Evolutionary conservation across 2,329 filamentous ascomycete species (phyloP).

Genomic region (Exophiala viscosa): DNA sequence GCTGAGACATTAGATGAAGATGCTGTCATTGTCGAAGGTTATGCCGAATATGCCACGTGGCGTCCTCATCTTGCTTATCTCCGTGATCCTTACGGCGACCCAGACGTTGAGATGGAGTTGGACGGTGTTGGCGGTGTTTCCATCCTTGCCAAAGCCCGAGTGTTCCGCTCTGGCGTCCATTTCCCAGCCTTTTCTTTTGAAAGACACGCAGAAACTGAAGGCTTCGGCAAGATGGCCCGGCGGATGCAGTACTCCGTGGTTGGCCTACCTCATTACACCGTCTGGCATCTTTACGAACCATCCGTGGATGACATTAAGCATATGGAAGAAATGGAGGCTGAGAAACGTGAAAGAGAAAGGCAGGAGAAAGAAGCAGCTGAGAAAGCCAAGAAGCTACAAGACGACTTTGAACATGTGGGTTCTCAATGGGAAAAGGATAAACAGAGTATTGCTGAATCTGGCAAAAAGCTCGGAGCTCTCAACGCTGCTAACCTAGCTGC

Average conservation of each 20-base stretch:
- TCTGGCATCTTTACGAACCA: constrained; percentile 99
- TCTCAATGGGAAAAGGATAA: constrained; percentile 90
- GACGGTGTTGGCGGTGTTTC: constrained; percentile 90
- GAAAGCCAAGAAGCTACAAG: constrained; percentile 71
- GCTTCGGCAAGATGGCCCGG: constrained; percentile 99
- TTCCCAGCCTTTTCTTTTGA: constrained; percentile 99
- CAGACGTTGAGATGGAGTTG: constrained; percentile 99
- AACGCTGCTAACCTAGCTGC: constrained; percentile 10
- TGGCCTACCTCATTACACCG: constrained; percentile 93
- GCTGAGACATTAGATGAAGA: constrained; percentile 96
- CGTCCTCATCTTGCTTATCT: constrained; percentile 94
- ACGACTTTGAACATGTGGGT: constrained; percentile 71
- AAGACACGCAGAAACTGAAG: constrained; percentile 97
- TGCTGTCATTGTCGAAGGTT: constrained; percentile 97
- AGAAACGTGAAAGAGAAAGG: constrained; percentile 72
- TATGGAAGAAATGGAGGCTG: constrained; percentile 97
- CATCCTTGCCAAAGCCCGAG: constrained; percentile 91
- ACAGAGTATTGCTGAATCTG: constrained; percentile 67
- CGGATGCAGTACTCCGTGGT: constrained; percentile 95
- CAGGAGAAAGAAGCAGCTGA: constrained; percentile 73
- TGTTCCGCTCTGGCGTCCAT: constrained; percentile 91
- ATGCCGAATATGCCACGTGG: constrained; percentile 98
- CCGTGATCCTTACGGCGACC: constrained; percentile 92
- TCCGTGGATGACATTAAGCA: constrained; percentile 94
- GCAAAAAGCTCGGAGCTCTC: constrained; percentile 42